A percentile compares a stretch with the other conserved stretches of the same genome.
phyloP scores from a whole-genome alignment of 2,329 filamentous ascomycete species.

The Sordariomycetes sp. region DNA sequence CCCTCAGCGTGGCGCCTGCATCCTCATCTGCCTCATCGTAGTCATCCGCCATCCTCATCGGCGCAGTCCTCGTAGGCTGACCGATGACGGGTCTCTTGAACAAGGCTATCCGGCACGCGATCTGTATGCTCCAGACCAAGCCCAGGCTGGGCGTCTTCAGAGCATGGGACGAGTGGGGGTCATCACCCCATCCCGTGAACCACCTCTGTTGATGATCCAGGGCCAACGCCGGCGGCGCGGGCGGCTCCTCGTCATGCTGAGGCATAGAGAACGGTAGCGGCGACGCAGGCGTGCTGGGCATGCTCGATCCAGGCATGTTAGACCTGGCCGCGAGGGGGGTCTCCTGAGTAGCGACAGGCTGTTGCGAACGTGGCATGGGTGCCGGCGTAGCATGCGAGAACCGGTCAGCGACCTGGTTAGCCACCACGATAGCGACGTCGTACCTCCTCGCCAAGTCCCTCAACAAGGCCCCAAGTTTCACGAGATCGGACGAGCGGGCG shows the following conservation, averaged over 20 bases:
- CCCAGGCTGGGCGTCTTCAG: conserved; percentile 82
- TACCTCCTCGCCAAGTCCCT: conserved; percentile 66
- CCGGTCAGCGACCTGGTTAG: conserved; percentile 91
- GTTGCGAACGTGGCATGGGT: neutral
- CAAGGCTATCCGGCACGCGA: conserved; percentile 72
- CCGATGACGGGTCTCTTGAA: conserved; percentile 58
- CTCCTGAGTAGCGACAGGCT: conserved; percentile 23
- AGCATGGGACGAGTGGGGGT: conserved; percentile 31
- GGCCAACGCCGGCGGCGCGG: conserved; percentile 46
- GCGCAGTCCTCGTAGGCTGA: conserved; percentile 21
- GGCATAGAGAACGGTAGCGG: conserved; percentile 17
- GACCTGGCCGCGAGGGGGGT: conserved; percentile 41
- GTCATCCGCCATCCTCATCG: conserved; percentile 15
- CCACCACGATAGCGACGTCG: conserved; percentile 76
- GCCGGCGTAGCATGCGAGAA: conserved; percentile 42
- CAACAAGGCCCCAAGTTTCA: conserved; percentile 66
- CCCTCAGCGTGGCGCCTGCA: conserved; percentile 36
- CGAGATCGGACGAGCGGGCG: conserved; percentile 65
- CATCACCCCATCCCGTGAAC: conserved; percentile 92
- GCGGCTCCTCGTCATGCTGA: conserved; percentile 14
- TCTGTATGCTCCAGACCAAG: conserved; percentile 84
- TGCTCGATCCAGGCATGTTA: conserved; percentile 6
- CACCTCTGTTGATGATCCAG: conserved; percentile 88
- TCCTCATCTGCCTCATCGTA: conserved; percentile 30
- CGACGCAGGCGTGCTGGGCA: conserved; percentile 1